Base-by-base conservation (phyloP, 1,139 yeast species). In the Kurtzmaniella quercitrusa region DNA sequence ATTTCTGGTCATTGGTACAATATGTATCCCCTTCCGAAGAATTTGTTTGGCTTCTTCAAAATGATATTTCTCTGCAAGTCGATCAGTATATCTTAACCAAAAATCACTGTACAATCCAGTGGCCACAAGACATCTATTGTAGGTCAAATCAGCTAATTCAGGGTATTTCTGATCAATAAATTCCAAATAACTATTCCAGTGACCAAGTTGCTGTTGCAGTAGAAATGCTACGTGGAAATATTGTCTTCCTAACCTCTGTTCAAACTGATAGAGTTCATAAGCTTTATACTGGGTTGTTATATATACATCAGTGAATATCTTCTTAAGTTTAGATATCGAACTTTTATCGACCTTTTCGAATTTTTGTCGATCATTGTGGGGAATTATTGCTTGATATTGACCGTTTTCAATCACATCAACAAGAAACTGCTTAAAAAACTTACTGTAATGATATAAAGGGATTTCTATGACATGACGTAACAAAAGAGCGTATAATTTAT, bases 361-460 rank as follows among this genome's bases (percentile, higher is more conserved):
- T 8, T 50, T 48, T 23, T 45, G 48, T 8, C 57, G 41, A 6
- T 60, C 62, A 29, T 52, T 49, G 10, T 45, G 48, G 1, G 65
- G 63, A 2, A 63, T 55, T 25, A 65, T 46, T 25, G 45, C 47
- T 1, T 52, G 46, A 12, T 57, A 48, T 29, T 54, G 41, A 14
- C 43, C 48, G 5, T 48, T 34, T 49, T 49, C 45, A 49, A 62
- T 44, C 54, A 59, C 43, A 56, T 53, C 21, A 16, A 3, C n/a
- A 11, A 29, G 25, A 23, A 44, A 39, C 11, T 16, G 38, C n/a
- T 31, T 40, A 60, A 74, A 82, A 55, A 81, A 82, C 46, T 77
- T 72, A 12, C 86, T 77, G 60, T 81, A 90, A 53, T 89, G 88
- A 61, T 89, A 89, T 29, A 85, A 53, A 0, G 98, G 98, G 2